Evolutionary conservation across 208 protist species (phyloP).

Genomic region (Lotmaria passim): DNA sequence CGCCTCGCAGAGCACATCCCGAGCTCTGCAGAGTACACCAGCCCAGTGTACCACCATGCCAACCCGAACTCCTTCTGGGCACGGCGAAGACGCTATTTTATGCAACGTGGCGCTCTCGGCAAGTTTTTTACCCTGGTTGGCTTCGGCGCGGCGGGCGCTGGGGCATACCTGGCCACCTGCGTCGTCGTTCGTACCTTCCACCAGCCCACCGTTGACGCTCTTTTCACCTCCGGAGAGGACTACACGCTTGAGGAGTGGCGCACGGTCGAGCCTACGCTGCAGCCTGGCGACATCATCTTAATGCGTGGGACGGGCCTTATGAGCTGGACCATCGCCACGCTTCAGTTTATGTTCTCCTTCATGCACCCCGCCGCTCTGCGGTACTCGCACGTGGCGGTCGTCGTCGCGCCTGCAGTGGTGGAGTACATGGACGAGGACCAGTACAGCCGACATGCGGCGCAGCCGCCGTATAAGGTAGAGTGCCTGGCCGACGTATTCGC

Average conservation of each 20-base stretch:
- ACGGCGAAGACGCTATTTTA: constrained; percentile 32
- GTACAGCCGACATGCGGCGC: background rate
- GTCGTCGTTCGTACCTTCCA: constrained; percentile 38
- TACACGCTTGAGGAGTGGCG: constrained; percentile 71
- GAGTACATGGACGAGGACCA: constrained; percentile 30
- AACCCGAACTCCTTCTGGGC: constrained; percentile 12
- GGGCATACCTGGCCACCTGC: constrained; percentile 48
- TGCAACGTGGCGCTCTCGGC: constrained; percentile 2
- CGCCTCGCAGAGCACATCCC: constrained; percentile 21
- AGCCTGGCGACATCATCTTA: constrained; percentile 76
- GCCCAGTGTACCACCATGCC: constrained; percentile 1
- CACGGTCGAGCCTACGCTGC: constrained; percentile 76
- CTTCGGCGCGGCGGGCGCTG: constrained; percentile 13
- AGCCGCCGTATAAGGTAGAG: constrained; percentile 18
- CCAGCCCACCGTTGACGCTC: constrained; percentile 34
- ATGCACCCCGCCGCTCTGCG: constrained; percentile 56
- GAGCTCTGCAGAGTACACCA: constrained; percentile 15
- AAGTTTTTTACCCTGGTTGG: constrained; percentile 33
- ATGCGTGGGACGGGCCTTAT: constrained; percentile 63
- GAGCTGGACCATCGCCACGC: constrained; percentile 60
- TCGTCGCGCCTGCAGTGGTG: constrained; percentile 66
- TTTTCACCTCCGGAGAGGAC: constrained; percentile 52
- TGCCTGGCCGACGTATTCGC: constrained; percentile 16
- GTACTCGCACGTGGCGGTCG: constrained; percentile 88
- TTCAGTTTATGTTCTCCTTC: constrained; percentile 55